Base-by-base conservation (phyloP, 441 rosid genomes). In the Corymbia citriodora region DNA sequence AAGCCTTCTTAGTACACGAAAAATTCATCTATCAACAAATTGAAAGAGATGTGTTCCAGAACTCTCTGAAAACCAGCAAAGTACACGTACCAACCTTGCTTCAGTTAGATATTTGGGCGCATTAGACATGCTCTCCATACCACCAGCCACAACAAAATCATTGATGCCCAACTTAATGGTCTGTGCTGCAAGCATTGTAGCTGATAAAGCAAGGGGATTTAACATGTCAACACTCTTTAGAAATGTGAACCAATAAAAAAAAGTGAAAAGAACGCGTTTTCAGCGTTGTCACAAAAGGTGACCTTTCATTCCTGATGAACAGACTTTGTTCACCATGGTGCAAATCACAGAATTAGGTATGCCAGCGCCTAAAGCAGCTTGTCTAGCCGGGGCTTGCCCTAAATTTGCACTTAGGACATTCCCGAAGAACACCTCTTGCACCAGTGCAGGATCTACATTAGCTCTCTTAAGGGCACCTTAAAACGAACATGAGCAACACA, bases 311-410 rank as follows among this genome's bases (percentile, higher is more conserved):
- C 99, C 98, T 7, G 99, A 93, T 86, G 99, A 91, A 87, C 99
- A 98, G 65, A 97, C 99, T 97, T 98, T 98, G 93, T 98, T 96
- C 70, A 98, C 93, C 90, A 98, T 96, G 88, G 99, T 98, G 93
- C 99, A 98, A 91, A 96, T 91, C 13, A 96, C 99, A 2, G 99
- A 97, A 94, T 97, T 93, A 50, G 99, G 99, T 87, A 98, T 94
- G 50, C 98, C 97, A 8, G 99, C 99, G 79, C 98, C 99, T 91
- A 98, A 92, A 63, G 99, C 98, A 89, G 99, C 99, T 91, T 98
- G 99, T 91, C 99, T 96, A 68, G 99, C 99, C 74, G 99, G 99
- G 93, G 99, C 99, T 92, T 97, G 99, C 61, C 99, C 99, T 92
- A 98, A 95, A 95, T 98, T 97, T 87, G 99, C 99, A 88, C 96